phyloP scores from a whole-genome alignment of 2,329 filamentous ascomycete genomes.

The Aspergillus caelatus region DNA sequence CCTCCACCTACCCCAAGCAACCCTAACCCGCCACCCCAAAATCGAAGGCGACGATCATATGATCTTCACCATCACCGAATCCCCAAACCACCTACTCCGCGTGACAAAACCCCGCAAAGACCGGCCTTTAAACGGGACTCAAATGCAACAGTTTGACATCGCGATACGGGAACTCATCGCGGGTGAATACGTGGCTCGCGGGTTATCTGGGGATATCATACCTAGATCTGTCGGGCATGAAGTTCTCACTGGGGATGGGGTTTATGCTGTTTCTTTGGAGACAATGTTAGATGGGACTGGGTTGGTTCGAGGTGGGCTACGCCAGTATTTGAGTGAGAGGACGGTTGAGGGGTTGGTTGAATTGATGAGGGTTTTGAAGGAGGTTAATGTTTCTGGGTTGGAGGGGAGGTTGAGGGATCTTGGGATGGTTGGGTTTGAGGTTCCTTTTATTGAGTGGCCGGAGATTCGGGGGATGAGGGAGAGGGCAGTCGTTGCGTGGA shows the following conservation, averaged over 20 bases:
- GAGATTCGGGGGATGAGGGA: background rate
- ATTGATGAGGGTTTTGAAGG: background rate
- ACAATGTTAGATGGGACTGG: background rate
- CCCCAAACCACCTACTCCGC: background rate
- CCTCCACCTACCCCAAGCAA: background rate
- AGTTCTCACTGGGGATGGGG: background rate
- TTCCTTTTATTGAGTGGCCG: background rate
- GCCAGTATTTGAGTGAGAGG: background rate
- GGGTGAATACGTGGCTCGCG: background rate
- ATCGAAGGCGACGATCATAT: slow-evolving; percentile 10
- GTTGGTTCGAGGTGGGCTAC: background rate
- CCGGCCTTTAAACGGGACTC: background rate
- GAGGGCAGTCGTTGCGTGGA: background rate
- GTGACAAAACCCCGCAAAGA: slow-evolving; percentile 1
- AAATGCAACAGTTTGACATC: slow-evolving; percentile 1
- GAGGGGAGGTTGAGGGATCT: background rate
- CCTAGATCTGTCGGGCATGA: background rate
- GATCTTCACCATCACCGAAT: slow-evolving; percentile 2
- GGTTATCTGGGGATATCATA: background rate
- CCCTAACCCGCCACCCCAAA: background rate
- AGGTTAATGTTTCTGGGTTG: background rate
- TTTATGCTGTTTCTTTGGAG: background rate
- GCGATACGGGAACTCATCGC: background rate
- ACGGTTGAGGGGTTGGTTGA: background rate
- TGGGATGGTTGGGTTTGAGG: background rate